Evolutionary conservation across 106 monocot species (phyloP).

Genomic region (Apostasia ramifera): DNA sequence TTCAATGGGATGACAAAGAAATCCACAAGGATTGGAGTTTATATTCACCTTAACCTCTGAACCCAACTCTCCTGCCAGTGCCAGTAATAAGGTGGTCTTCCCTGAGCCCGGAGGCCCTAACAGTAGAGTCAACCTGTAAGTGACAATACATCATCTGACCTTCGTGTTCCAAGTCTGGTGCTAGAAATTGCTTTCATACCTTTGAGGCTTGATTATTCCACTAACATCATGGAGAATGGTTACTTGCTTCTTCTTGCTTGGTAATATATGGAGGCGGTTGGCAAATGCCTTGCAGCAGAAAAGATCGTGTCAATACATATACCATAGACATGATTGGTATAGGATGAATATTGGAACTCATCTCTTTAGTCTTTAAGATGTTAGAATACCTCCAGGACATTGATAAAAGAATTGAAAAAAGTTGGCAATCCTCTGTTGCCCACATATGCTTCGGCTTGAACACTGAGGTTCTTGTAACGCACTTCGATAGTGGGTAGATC

Average conservation of each 20-base stretch:
- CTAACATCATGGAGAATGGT: conserved; percentile 34
- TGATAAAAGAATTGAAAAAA: conserved; percentile 20
- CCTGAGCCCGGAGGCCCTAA: conserved; percentile 72
- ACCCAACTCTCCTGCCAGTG: conserved; percentile 53
- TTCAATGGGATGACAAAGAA: background rate
- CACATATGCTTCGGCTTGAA: conserved; percentile 37
- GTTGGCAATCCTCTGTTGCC: conserved; percentile 40
- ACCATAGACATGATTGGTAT: background rate
- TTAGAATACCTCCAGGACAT: conserved; percentile 27
- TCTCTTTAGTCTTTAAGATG: too few relatives aligned
- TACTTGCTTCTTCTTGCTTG: conserved; percentile 30
- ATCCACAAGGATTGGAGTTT: background rate
- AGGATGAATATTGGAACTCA: too few relatives aligned
- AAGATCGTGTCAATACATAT: background rate
- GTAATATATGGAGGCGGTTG: conserved; percentile 27
- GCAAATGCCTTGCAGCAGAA: conserved; percentile 11
- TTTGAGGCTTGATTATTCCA: conserved; percentile 35
- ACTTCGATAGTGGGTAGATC: conserved; percentile 43
- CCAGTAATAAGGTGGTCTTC: conserved; percentile 59
- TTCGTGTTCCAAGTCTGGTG: background rate
- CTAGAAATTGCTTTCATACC: conserved; percentile 27
- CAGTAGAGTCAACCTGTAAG: conserved; percentile 57
- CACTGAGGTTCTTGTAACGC: conserved; percentile 30
- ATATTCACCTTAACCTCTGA: conserved; percentile 33
- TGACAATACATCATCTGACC: background rate